These are phyloP conservation scores for Prinsepia uniflora DNA, from an alignment of 306 rosid genomes.

Conservation along the genomic window DNA sequence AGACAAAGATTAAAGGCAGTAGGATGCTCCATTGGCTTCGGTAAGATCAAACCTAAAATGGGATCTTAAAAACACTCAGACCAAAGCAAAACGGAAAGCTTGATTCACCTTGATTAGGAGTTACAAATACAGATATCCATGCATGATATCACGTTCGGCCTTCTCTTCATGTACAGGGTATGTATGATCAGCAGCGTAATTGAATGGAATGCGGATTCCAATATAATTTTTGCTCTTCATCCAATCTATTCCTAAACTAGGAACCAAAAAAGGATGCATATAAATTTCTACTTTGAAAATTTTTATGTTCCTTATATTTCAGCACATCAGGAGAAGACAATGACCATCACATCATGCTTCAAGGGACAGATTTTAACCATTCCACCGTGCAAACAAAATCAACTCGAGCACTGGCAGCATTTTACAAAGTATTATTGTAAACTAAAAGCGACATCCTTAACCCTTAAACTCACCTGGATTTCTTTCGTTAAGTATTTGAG, in stretches of 20 bases:
- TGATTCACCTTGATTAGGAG: not conserved
- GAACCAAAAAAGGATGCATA: not conserved
- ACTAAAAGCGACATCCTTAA: not conserved
- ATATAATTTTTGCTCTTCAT: not conserved
- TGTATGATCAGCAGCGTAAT: not conserved
- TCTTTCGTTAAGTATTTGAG: conserved; percentile 7
- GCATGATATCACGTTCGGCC: not conserved
- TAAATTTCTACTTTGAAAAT: not conserved
- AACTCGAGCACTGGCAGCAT: not conserved
- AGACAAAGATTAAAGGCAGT: not conserved
- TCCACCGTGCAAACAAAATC: not conserved
- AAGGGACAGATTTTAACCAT: not conserved
- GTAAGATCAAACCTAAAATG: conserved; percentile 1
- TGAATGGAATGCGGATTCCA: not conserved
- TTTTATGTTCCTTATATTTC: not conserved
- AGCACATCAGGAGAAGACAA: not conserved
- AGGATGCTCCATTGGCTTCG: not conserved
- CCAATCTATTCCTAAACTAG: not conserved
- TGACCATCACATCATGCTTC: not conserved
- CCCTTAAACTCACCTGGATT: conserved; percentile 2
- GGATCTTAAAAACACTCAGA: not conserved
- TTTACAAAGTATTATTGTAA: not conserved
- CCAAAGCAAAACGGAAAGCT: not conserved
- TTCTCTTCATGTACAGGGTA: not conserved
- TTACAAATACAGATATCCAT: not conserved